These are phyloP conservation scores for Oxytropis ochrocephala DNA, from an alignment of 306 rosid genomes.

Conservation along the genomic window DNA sequence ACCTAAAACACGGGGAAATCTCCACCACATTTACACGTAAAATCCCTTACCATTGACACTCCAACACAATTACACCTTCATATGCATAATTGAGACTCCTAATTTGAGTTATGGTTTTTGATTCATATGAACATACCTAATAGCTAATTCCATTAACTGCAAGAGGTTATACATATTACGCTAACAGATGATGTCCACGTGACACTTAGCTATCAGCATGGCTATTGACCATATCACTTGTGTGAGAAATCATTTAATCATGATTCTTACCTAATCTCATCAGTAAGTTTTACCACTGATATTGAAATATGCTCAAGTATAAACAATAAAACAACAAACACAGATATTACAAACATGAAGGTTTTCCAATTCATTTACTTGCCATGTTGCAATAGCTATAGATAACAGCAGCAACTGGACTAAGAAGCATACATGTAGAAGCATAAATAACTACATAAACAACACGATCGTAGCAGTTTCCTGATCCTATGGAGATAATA, in stretches of 20 bases:
- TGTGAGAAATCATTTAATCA: background rate
- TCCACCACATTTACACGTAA: too few species aligned
- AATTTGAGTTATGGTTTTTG: background rate
- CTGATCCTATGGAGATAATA: slow-evolving; percentile 15
- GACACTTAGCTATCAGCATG: background rate
- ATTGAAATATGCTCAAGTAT: background rate
- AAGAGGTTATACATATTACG: background rate
- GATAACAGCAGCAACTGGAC: background rate
- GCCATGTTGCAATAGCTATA: background rate
- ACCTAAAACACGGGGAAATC: too few species aligned
- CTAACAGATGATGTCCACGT: background rate
- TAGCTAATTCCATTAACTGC: background rate
- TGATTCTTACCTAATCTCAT: background rate
- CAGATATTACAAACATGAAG: background rate
- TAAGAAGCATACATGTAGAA: background rate
- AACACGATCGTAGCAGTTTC: slow-evolving; percentile 2
- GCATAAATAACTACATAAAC: background rate
- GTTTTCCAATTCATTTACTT: background rate
- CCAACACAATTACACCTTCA: too few species aligned
- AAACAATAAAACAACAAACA: background rate
- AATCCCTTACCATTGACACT: too few species aligned
- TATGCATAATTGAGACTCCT: background rate
- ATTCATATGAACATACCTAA: background rate
- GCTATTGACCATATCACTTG: background rate
- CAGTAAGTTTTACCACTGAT: background rate